Conservation (phyloP, 1,284 basidiomycete species). For the Rhodotorula sp. region DNA sequence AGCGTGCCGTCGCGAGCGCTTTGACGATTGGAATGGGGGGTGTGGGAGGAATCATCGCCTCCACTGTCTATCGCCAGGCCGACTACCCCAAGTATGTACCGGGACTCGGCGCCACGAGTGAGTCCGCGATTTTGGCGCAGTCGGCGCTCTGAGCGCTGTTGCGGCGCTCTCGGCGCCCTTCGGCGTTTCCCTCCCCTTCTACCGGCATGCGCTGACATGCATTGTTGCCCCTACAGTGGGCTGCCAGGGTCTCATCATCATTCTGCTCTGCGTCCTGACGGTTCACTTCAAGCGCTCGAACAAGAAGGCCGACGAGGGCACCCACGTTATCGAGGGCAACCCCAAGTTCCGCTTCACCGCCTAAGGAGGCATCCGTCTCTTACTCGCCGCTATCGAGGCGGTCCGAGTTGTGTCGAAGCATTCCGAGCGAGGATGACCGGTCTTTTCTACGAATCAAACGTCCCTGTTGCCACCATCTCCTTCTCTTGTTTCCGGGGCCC, state of each 20-base stretch:
- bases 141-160: too few species aligned
- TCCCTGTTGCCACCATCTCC: too few species aligned
- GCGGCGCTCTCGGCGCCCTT: too few species aligned
- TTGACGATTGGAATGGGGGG: conserved; percentile 70
- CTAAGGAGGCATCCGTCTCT: not conserved
- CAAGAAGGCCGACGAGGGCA: conserved; percentile 27
- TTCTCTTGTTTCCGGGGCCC: too few species aligned
- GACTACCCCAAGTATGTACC: conserved; percentile 42
- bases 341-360: conserved; percentile 38
- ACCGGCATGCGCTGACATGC: too few species aligned
- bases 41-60: conserved; percentile 55
- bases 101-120: conserved; percentile 25
- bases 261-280: conserved; percentile 32
- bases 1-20: conserved; percentile 49
- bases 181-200: not conserved
- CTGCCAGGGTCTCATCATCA: conserved; percentile 44
- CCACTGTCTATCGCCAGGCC: conserved; percentile 43
- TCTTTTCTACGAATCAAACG: not conserved
- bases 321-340: conserved; percentile 26
- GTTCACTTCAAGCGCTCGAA: conserved; percentile 34
- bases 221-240: conserved; percentile 40
- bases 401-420: not conserved
- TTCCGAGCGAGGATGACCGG: not conserved
- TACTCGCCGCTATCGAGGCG: not conserved
- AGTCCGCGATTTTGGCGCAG: not conserved